A percentile compares a stretch with the other conserved stretches of the same genome.
These are phyloP conservation scores for Geosiphon pyriformis DNA, from an alignment of 192 early-diverging fungal species.

Conservation along the genomic window DNA sequence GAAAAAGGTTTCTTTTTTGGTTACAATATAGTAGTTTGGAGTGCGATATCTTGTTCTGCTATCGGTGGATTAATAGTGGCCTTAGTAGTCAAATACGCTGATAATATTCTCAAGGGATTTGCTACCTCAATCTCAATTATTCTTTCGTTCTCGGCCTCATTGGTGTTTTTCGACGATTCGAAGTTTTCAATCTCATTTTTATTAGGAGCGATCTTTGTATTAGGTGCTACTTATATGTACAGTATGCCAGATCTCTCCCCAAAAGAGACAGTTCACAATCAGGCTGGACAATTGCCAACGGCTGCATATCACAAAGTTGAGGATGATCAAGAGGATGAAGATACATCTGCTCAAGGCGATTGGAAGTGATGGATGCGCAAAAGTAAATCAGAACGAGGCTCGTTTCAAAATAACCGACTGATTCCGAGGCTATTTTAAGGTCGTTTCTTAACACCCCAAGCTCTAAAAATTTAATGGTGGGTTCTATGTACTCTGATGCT, in stretches of 20 bases:
- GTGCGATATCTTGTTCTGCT: constrained; percentile 84
- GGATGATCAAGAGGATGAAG: no score
- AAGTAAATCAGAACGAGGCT: no score
- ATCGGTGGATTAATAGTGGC: constrained; percentile 92
- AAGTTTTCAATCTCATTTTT: constrained; percentile 65
- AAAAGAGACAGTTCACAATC: no score
- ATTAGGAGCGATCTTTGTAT: constrained; percentile 63
- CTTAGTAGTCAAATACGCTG: constrained; percentile 95
- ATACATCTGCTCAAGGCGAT: no score
- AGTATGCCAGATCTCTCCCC: constrained; percentile 39
- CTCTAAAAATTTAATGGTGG: no score
- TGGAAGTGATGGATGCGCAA: no score
- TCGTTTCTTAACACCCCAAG: no score
- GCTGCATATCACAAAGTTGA: no score
- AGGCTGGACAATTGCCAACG: no score
- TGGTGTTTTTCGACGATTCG: constrained; percentile 78
- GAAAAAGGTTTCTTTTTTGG: constrained; percentile 88
- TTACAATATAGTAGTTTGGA: constrained; percentile 76
- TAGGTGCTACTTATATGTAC: constrained; percentile 76
- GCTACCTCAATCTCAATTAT: constrained; percentile 95
- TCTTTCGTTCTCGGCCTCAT: constrained; percentile 76
- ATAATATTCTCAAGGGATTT: constrained; percentile 99
- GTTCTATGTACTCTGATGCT: no score
- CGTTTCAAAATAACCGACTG: no score
- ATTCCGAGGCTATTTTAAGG: no score